Percentiles rank a stretch among this genome's conserved stretches.
Evolutionary conservation across 352 stramenopile genomes (phyloP).

Genomic region (Phytophthora sp.): DNA sequence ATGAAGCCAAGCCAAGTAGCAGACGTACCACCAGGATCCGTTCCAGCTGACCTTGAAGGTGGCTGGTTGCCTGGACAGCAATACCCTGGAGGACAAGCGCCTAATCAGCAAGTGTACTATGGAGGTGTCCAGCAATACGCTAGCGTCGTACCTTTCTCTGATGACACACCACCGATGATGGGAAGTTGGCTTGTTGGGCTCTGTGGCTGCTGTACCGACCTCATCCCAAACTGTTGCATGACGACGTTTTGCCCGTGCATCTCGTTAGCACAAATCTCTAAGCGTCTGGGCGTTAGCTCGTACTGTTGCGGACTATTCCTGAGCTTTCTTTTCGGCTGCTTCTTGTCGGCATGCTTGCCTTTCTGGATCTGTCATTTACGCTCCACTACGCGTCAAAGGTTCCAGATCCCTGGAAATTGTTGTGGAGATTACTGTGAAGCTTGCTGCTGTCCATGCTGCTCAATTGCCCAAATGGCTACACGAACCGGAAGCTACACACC

Average conservation of each 20-base stretch:
- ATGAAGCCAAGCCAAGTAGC: slow-evolving; percentile 25
- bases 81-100: slow-evolving; percentile 1
- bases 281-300: slow-evolving; percentile 29
- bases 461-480: slow-evolving; percentile 62
- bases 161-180: slow-evolving; percentile 26
- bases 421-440: slow-evolving; percentile 37
- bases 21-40: slow-evolving; percentile 18
- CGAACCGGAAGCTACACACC: slow-evolving; percentile 57
- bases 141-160: slow-evolving; percentile 26
- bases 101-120: slow-evolving; percentile 4
- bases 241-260: slow-evolving; percentile 43
- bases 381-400: slow-evolving; percentile 38
- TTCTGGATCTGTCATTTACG: slow-evolving; percentile 48
- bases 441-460: slow-evolving; percentile 54
- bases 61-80: slow-evolving; percentile 14
- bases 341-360: slow-evolving; percentile 15
- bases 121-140: slow-evolving; percentile 20
- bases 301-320: slow-evolving; percentile 26
- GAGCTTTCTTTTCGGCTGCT: slow-evolving; percentile 22
- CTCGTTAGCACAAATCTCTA: slow-evolving; percentile 40
- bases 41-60: slow-evolving; percentile 22
- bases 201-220: slow-evolving; percentile 31
- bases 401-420: slow-evolving; percentile 47
- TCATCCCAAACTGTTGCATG: slow-evolving; percentile 52
- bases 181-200: slow-evolving; percentile 29